phyloP scores from a whole-genome alignment of 306 rosid genomes.

The Trichosanthes truncata region DNA sequence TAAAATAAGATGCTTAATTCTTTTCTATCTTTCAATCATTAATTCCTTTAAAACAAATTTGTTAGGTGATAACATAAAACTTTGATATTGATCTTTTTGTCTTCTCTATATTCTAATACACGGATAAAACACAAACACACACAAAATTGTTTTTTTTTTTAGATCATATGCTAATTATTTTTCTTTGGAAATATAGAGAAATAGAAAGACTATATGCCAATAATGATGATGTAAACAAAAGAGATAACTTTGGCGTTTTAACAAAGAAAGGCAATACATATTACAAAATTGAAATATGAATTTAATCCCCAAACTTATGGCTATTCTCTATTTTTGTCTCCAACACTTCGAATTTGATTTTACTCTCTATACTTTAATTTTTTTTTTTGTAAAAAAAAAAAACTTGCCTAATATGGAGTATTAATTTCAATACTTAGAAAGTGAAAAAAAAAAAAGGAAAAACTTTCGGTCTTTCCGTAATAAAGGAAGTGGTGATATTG shows the following conservation, averaged over 20 bases:
- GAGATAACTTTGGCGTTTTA: not conserved
- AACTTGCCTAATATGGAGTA: no score
- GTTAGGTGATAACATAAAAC: not conserved
- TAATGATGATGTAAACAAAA: not conserved
- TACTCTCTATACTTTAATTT: no score
- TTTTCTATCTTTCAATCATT: not conserved
- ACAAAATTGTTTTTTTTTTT: no score
- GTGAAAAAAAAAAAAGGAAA: not conserved
- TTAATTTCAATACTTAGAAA: no score
- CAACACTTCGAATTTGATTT: no score
- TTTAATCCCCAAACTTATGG: not conserved
- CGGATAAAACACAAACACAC: not conserved
- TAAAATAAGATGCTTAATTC: not conserved
- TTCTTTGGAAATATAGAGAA: no score
- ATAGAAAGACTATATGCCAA: no score
- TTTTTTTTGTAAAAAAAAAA: no score
- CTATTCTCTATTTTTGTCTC: no score
- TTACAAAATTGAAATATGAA: not conserved
- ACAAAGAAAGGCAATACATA: not conserved
- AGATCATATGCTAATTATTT: no score
- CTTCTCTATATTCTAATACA: not conserved
- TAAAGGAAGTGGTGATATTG: not conserved
- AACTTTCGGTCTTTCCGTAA: not conserved
- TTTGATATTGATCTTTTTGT: not conserved
- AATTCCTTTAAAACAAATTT: no score